phyloP scores from a whole-genome alignment of 306 rosid genomes.

The Elaeagnus macrophylla region DNA sequence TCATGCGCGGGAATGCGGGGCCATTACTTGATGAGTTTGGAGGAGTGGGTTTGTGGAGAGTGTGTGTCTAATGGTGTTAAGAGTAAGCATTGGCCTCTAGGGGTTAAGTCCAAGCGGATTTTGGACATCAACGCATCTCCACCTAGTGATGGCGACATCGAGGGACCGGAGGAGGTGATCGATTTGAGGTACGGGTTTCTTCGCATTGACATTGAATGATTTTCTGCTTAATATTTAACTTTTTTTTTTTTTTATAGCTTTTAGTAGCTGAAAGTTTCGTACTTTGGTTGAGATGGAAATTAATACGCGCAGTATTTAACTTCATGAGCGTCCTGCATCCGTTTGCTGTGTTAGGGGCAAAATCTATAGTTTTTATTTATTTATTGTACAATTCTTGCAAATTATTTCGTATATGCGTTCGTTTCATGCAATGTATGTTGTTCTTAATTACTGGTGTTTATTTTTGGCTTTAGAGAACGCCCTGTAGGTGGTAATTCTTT shows the following conservation, averaged over 20 bases:
- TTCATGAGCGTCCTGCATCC: too few species aligned
- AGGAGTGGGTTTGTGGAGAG: slow-evolving; percentile 87
- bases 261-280: too few species aligned
- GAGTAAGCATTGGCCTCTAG: slow-evolving; percentile 95
- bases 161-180: slow-evolving; percentile 31
- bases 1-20: slow-evolving; percentile 71
- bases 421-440: slow-evolving; percentile 28
- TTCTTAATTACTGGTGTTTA: slow-evolving; percentile 37
- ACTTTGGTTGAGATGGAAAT: too few species aligned
- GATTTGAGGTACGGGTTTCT: slow-evolving; percentile 51
- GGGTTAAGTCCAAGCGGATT: slow-evolving; percentile 76
- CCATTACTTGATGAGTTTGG: slow-evolving; percentile 31
- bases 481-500: slow-evolving; percentile 69
- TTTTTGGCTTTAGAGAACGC: slow-evolving; percentile 78
- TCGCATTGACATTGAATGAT: background rate
- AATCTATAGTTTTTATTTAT: slow-evolving; percentile 1
- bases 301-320: too few species aligned
- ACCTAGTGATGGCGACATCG: slow-evolving; percentile 67
- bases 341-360: background rate
- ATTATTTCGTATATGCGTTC: slow-evolving; percentile 8
- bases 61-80: slow-evolving; percentile 48
- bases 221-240: background rate
- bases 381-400: slow-evolving; percentile 5
- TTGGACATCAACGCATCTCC: slow-evolving; percentile 93
- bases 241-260: too few species aligned